Base-by-base conservation (phyloP, 2,329 filamentous ascomycete genomes). In the Cladosporium oxysporum region DNA sequence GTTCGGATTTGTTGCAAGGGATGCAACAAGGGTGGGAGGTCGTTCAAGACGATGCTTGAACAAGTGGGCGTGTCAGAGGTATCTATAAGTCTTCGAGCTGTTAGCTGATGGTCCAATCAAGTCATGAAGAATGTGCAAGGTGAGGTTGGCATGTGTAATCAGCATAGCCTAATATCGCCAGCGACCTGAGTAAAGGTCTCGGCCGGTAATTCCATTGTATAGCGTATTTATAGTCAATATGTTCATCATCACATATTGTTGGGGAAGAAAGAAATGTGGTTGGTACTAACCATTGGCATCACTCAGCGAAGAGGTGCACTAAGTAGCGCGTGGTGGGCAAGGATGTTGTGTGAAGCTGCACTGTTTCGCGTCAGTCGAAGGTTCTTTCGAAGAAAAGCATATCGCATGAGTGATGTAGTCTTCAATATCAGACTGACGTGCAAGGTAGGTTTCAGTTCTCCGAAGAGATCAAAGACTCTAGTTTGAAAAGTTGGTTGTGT, bases 391-490 rank as follows among this genome's bases (percentile, higher is more conserved):
- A 62, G 44, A 62, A 28, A 18, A 26, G 47, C 44, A n/a, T 28
- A 16, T 52, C 18, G 21, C 28, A 52, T 28, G 29, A 28, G 59
- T n/a, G 29, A 52, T 21, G 47, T 52, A 41, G 57, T 60, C 52
- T 62, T 64, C 29, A 58, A 66, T 50, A 70, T 95, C 91, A 95
- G 91, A 92, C 91, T 95, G 91, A 95, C 91, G 91, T 94, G 89
- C 80, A 91, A 88, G 61, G 70, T 78, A 80, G 87, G 89, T 94
- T 93, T 93, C 91, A 94, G 90, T 85, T 82, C 71, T 69, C 84
- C 88, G 84, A 79, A 78, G 79, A 83, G 90, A 88, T 96, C 92
- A 95, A 95, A 96, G 92, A 96, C 92, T 96, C 92, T 96, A 96
- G 91, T 93, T 93, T 85, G 70, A 67, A 58, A 58, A 90, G 90